Conservation (phyloP, 1,139 yeast genomes). For the Yamadazyma pseudoaaseri region DNA sequence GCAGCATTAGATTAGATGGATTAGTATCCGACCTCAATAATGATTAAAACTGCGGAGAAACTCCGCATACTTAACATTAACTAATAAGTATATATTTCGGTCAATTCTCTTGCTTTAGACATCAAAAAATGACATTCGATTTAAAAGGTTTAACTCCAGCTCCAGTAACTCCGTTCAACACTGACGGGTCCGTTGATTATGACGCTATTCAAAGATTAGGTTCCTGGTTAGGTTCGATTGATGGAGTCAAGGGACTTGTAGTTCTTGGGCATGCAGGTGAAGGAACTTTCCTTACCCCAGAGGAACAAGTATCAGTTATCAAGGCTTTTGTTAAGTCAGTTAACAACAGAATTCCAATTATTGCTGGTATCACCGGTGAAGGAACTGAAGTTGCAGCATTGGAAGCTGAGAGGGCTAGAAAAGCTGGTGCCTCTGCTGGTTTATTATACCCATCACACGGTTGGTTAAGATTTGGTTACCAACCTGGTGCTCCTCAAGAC, state of each 20-base stretch:
- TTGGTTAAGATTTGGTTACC: constrained; percentile 2
- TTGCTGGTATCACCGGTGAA: constrained; percentile 1
- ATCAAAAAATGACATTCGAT: no score
- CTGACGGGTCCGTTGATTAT: no score
- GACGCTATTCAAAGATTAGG: constrained; percentile 1
- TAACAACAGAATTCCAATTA: constrained; percentile 2
- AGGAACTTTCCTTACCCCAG: constrained; percentile 1
- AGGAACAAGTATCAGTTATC: background rate
- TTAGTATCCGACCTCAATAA: no score
- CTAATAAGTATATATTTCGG: no score
- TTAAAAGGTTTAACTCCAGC: no score
- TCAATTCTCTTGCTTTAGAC: no score
- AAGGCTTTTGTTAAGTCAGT: constrained; percentile 1
- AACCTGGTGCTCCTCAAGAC: constrained; percentile 2
- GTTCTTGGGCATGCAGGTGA: constrained; percentile 2
- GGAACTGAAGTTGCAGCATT: constrained; percentile 3
- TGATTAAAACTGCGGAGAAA: no score
- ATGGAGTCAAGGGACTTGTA: constrained; percentile 1
- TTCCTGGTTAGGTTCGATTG: constrained; percentile 2
- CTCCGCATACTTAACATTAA: no score
- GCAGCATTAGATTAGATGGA: no score
- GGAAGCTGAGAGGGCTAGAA: constrained; percentile 2
- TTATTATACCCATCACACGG: constrained; percentile 2
- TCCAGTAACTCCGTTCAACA: no score
- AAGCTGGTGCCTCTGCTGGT: constrained; percentile 2